Evolutionary conservation across 2,329 filamentous ascomycete species (phyloP).

Genomic region (Zasmidium citrigriseum): DNA sequence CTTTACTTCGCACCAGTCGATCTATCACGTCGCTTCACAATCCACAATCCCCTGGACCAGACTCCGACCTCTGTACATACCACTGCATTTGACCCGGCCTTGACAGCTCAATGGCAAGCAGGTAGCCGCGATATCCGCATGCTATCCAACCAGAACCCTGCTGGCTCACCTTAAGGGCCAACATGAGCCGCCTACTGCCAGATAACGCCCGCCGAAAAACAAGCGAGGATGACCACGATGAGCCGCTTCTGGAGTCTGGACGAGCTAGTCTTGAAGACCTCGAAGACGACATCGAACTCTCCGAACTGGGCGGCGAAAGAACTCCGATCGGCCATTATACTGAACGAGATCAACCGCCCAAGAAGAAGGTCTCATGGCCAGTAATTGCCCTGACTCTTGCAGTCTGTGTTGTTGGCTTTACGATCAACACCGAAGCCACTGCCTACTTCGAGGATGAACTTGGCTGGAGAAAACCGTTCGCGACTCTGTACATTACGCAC

Average conservation of each 20-base stretch:
- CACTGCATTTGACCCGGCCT: background rate
- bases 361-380: constrained; percentile 18
- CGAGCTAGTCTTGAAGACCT: constrained; percentile 20
- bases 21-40: background rate
- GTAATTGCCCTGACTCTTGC: constrained; percentile 27
- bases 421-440: constrained; percentile 35
- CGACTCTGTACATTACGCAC: constrained; percentile 36
- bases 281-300: constrained; percentile 22
- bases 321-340: constrained; percentile 21
- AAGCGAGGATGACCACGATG: constrained; percentile 20
- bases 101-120: background rate
- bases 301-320: constrained; percentile 22
- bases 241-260: constrained; percentile 24
- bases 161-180: constrained; percentile 3
- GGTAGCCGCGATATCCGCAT: background rate
- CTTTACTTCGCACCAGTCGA: constrained; percentile 1
- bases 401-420: constrained; percentile 32
- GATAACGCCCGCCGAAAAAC: constrained; percentile 9
- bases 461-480: constrained; percentile 36
- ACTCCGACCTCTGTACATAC: background rate
- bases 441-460: constrained; percentile 36
- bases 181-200: constrained; percentile 21
- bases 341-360: constrained; percentile 11
- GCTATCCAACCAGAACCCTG: background rate
- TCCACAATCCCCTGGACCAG: background rate